These are phyloP conservation scores for Sclerotinia sclerotiorum DNA, from an alignment of 2,329 filamentous ascomycete species.

Conservation along the genomic window DNA sequence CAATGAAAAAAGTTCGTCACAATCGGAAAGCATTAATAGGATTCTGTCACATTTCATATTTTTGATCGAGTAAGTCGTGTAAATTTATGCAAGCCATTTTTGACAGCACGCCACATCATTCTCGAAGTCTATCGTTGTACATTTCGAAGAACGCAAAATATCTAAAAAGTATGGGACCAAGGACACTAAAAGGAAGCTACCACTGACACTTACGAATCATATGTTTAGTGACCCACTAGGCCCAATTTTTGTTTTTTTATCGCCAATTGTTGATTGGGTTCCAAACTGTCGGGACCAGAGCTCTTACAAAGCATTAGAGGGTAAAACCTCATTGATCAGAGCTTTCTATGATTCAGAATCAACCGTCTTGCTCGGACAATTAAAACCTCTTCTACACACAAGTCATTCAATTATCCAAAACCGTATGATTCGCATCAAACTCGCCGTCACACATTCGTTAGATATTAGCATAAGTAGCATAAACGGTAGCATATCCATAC, in stretches of 20 bases:
- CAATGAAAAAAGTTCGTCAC: background rate
- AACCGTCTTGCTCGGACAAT: background rate
- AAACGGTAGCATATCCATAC: background rate
- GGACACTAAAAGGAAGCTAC: background rate
- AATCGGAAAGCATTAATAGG: background rate
- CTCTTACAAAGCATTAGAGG: background rate
- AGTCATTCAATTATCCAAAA: background rate
- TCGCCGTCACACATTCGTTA: background rate
- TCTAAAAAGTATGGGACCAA: background rate
- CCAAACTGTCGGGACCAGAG: constrained; percentile 9
- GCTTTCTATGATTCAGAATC: background rate
- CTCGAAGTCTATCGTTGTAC: background rate
- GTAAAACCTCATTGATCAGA: background rate
- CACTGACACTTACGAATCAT: no score
- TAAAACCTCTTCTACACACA: background rate
- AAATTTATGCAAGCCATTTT: background rate
- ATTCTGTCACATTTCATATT: background rate
- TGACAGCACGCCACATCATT: background rate
- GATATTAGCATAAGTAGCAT: background rate
- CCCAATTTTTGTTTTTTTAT: background rate
- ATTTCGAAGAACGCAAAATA: background rate
- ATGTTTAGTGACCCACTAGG: background rate
- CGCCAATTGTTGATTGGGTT: constrained; percentile 7
- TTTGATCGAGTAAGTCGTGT: background rate
- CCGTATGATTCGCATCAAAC: background rate